phyloP scores from a whole-genome alignment of 2,329 filamentous ascomycete genomes.

The Aureobasidium vineae region DNA sequence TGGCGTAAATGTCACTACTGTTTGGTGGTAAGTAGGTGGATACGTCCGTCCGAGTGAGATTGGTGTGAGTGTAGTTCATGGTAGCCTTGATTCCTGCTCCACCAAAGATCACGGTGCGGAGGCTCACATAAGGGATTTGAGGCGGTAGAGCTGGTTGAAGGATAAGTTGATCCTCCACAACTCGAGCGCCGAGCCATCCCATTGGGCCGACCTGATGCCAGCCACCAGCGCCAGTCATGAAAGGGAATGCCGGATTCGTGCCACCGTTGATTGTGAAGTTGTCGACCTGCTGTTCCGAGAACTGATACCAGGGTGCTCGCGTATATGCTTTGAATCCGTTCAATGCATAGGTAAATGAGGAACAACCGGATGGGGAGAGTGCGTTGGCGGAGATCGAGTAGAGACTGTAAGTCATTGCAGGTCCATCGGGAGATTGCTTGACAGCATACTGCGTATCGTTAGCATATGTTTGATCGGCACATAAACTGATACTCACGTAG shows the following conservation, averaged over 20 bases:
- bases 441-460: constrained; percentile 46
- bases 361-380: constrained; percentile 64
- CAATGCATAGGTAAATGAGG: constrained; percentile 65
- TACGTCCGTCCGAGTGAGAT: constrained; percentile 51
- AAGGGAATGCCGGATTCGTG: constrained; percentile 67
- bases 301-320: constrained; percentile 66
- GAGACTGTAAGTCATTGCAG: constrained; percentile 71
- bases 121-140: constrained; percentile 60
- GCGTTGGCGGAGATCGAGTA: constrained; percentile 66
- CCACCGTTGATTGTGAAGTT: constrained; percentile 60
- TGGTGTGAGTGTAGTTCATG: constrained; percentile 65
- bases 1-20: constrained; percentile 56
- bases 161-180: constrained; percentile 59
- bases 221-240: constrained; percentile 68
- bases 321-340: constrained; percentile 63
- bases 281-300: constrained; percentile 67
- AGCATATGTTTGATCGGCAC: neutral
- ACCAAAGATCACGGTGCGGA: constrained; percentile 65
- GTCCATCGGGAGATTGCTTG: constrained; percentile 65
- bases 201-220: constrained; percentile 66
- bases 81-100: constrained; percentile 62
- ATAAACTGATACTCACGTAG: constrained; percentile 44
- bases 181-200: constrained; percentile 64
- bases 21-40: constrained; percentile 48
- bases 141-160: constrained; percentile 64